phyloP scores from a whole-genome alignment of 805 yeast species.

The Pichia gijzeniarum region DNA sequence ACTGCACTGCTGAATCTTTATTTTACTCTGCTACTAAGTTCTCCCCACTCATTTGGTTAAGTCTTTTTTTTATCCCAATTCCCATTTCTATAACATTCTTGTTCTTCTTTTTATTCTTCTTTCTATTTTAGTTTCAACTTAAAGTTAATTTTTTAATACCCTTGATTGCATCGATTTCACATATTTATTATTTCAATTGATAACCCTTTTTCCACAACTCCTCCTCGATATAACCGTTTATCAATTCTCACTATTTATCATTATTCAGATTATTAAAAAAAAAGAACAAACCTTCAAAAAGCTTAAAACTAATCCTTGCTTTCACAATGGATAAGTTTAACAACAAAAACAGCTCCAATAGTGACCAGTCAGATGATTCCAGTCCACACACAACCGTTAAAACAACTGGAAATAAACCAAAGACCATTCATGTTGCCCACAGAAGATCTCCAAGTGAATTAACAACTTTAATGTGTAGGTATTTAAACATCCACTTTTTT shows the following conservation, averaged over 20 bases:
- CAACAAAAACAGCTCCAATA: not conserved
- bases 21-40: too few species aligned
- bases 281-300: not conserved
- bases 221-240: not conserved
- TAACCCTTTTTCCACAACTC: not conserved
- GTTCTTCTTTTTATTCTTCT: too few species aligned
- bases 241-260: not conserved
- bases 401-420: constrained; percentile 36
- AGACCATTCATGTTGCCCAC: constrained; percentile 87
- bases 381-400: constrained; percentile 24
- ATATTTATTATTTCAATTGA: too few species aligned
- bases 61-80: too few species aligned
- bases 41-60: too few species aligned
- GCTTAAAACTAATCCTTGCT: too few species aligned
- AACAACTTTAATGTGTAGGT: constrained; percentile 77
- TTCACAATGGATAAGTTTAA: constrained; percentile 3
- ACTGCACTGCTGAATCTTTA: too few species aligned
- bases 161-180: too few species aligned
- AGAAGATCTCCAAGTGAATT: constrained; percentile 93
- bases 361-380: not conserved
- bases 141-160: too few species aligned
- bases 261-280: too few species aligned
- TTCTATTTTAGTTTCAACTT: too few species aligned
- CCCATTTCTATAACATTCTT: too few species aligned
- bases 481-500: not conserved